These are phyloP conservation scores for Globisporangium radiosum DNA, from an alignment of 352 stramenopile genomes.

Conservation along the genomic window DNA sequence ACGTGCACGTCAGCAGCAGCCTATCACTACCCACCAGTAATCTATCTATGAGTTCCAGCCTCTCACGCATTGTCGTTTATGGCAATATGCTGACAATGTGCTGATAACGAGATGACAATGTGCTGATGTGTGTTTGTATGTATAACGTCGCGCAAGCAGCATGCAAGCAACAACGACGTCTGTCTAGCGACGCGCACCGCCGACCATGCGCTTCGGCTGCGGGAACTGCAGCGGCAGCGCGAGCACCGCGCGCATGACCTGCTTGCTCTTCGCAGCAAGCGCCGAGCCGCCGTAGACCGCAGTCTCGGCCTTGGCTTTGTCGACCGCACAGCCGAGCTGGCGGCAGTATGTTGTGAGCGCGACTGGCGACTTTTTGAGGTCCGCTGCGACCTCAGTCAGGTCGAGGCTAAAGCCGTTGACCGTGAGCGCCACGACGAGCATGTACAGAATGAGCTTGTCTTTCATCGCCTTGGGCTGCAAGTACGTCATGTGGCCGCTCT, in stretches of 20 bases:
- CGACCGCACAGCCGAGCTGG: constrained; percentile 65
- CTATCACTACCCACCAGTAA: not conserved
- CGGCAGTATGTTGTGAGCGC: constrained; percentile 57
- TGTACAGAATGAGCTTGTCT: constrained; percentile 74
- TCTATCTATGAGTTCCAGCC: not conserved
- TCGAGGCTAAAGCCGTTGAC: constrained; percentile 72
- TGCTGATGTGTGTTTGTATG: too few species aligned
- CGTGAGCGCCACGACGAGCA: constrained; percentile 70
- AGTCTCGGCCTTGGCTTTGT: constrained; percentile 62
- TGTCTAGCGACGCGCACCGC: constrained; percentile 10
- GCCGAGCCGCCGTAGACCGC: constrained; percentile 40
- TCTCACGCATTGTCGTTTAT: too few species aligned
- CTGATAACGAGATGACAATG: too few species aligned
- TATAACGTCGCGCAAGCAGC: not conserved
- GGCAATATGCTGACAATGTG: too few species aligned
- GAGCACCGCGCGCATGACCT: constrained; percentile 57
- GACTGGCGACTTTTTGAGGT: constrained; percentile 55
- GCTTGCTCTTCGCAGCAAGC: constrained; percentile 61
- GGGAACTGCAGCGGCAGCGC: constrained; percentile 77
- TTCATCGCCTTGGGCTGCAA: constrained; percentile 72
- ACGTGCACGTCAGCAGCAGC: not conserved
- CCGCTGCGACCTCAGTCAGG: constrained; percentile 52
- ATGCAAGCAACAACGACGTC: not conserved
- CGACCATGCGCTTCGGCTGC: constrained; percentile 50
- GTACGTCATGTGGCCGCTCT: constrained; percentile 56